A percentile compares a stretch with the other conserved stretches of the same genome.
Evolutionary conservation across 1,284 basidiomycete genomes (phyloP).

Genomic region (Spongiforma sp.): DNA sequence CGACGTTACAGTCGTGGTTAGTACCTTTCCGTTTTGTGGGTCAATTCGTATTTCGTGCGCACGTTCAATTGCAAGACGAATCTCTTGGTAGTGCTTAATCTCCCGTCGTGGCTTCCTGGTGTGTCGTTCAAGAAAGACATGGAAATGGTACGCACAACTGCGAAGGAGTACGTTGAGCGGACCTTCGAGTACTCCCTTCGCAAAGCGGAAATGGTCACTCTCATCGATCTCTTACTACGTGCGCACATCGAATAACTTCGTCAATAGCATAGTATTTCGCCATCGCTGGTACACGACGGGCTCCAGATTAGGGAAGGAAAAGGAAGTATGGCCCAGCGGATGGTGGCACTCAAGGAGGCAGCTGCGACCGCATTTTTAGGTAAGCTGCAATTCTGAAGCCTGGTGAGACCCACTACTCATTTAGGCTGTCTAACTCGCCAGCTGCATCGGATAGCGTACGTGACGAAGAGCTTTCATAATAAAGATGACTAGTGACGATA

Average conservation of each 20-base stretch:
- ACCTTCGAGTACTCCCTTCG: constrained; percentile 12
- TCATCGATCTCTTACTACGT: not conserved
- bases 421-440: not conserved
- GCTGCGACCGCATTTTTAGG: constrained; percentile 17
- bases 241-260: too few relatives aligned
- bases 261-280: too few relatives aligned
- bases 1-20: not conserved
- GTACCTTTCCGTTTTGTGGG: constrained; percentile 9
- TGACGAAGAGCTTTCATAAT: not conserved
- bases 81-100: constrained; percentile 1
- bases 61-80: not conserved
- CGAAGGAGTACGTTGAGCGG: not conserved
- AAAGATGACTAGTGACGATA: not conserved
- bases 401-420: not conserved
- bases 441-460: not conserved
- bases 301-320: constrained; percentile 13
- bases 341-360: constrained; percentile 12
- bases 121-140: constrained; percentile 25
- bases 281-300: constrained; percentile 22
- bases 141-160: not conserved
- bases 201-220: constrained; percentile 7
- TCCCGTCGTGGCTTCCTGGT: constrained; percentile 29
- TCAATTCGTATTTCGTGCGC: not conserved
- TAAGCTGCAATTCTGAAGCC: not conserved
- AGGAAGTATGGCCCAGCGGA: not conserved